A percentile compares a stretch with the other conserved stretches of the same genome.
phyloP scores from a whole-genome alignment of 106 monocot species.

The Dioscorea dumetorum region DNA sequence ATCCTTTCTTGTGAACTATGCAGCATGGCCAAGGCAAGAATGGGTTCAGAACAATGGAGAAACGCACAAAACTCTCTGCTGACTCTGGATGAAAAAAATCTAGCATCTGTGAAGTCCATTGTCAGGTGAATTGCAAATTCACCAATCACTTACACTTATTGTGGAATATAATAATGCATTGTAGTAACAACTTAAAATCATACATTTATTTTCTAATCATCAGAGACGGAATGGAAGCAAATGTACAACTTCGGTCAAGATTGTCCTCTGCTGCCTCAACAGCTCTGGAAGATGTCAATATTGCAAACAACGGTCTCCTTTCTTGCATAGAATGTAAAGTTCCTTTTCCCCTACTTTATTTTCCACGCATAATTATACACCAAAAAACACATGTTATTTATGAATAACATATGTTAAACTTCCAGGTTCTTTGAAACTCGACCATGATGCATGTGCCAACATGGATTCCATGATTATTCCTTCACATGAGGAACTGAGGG shows the following conservation, averaged over 20 bases:
- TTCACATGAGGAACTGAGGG: slow-evolving; percentile 19
- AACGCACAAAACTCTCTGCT: slow-evolving; percentile 74
- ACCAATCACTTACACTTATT: too few relatives aligned
- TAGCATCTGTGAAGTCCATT: slow-evolving; percentile 65
- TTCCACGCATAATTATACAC: too few relatives aligned
- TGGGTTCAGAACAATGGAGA: slow-evolving; percentile 76
- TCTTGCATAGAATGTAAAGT: slow-evolving; percentile 64
- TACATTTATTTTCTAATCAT: slow-evolving; percentile 5
- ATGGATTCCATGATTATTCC: slow-evolving; percentile 21
- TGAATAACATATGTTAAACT: too few relatives aligned
- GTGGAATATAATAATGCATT: too few relatives aligned
- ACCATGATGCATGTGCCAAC: slow-evolving; percentile 42
- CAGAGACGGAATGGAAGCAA: slow-evolving; percentile 59
- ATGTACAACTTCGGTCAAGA: slow-evolving; percentile 31
- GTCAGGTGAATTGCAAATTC: slow-evolving; percentile 31
- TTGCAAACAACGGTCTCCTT: slow-evolving; percentile 35
- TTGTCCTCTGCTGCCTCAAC: slow-evolving; percentile 41
- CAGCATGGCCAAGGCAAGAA: slow-evolving; percentile 64
- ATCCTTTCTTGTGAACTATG: neutral
- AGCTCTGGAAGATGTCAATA: slow-evolving; percentile 41
- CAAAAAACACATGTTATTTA: too few relatives aligned
- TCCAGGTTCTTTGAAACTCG: slow-evolving; percentile 65
- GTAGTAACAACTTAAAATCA: too few relatives aligned
- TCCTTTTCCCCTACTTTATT: neutral
- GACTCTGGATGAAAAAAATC: slow-evolving; percentile 54